phyloP scores from a whole-genome alignment of 768 basidiomycete species.

The Fibroporia radiculosa region DNA sequence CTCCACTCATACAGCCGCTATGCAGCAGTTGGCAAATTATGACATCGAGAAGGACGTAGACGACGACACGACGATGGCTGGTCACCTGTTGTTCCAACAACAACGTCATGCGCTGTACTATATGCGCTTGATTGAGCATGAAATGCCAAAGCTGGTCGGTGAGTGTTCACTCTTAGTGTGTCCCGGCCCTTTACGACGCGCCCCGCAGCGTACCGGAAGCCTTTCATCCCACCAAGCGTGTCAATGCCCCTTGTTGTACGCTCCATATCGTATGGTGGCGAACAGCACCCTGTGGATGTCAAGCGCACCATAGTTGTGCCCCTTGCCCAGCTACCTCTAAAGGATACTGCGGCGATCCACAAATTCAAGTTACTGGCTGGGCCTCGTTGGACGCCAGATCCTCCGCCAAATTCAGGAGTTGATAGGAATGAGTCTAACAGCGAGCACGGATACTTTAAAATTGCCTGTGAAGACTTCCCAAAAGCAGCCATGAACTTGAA shows the following conservation, averaged over 20 bases:
- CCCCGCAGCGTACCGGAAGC: constrained; percentile 66
- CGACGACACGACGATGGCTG: constrained; percentile 62
- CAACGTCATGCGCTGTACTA: constrained; percentile 71
- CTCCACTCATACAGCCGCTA: too few relatives aligned
- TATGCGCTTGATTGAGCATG: constrained; percentile 80
- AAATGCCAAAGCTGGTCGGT: constrained; percentile 86
- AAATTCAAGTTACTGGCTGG: constrained; percentile 88
- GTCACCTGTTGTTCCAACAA: constrained; percentile 66
- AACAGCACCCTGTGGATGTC: constrained; percentile 58
- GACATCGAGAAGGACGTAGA: constrained; percentile 24
- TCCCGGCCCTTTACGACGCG: constrained; percentile 1
- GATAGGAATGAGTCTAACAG: constrained; percentile 34
- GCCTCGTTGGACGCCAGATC: constrained; percentile 71
- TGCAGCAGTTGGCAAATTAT: constrained; percentile 19
- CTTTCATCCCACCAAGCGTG: constrained; percentile 60
- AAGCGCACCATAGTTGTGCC: constrained; percentile 74
- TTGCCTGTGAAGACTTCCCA: constrained; percentile 84
- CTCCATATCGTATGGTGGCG: constrained; percentile 70
- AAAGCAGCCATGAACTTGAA: constrained; percentile 84
- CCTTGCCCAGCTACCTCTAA: constrained; percentile 66
- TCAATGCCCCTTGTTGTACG: constrained; percentile 61
- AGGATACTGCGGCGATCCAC: constrained; percentile 57
- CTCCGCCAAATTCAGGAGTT: constrained; percentile 64
- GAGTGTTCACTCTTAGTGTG: constrained; percentile 12
- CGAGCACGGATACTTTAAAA: constrained; percentile 80